Evolutionary conservation across 2,329 filamentous ascomycete genomes (phyloP), one percentile per base, ranked within the genome.

Genomic region (Nigrospora osmanthi): DNA sequence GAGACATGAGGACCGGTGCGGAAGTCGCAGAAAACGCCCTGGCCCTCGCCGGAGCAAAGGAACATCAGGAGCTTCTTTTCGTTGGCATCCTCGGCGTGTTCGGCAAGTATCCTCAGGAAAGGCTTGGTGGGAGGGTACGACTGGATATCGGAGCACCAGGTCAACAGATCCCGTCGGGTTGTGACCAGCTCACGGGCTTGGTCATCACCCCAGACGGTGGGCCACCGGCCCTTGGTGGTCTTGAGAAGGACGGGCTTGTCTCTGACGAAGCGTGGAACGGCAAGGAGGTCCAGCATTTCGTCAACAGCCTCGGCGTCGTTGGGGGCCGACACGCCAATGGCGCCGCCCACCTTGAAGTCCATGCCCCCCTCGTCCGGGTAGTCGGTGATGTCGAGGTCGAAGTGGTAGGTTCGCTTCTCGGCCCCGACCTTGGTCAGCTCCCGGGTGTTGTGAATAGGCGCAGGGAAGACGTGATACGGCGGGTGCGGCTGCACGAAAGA

Each of bases 141-240:
- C 64, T 96, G 89, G 50, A 97, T 81, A 62, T 98, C 93, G 23
- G 85, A 83, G 62, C 90, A 96, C 93, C 93, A 98, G 11, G 86
- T 95, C 45, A 98, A 72, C n/a, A 98, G 72, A 62, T 95, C 91
- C 41, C 91, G 79, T 40, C 91, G 82, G 0, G 90, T 97, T 4
- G 91, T 95, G 45, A 90, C 73, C n/a, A 98, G 72, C 61, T 93
- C 84, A 46, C 93, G 81, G 7, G 90, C 68, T 64, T 87, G 69
- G 16, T 97, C 91, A 2, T 95, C 88, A 36, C 91, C 93, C 93
- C 93, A 98, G 41, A 98, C 94, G 1, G 93, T 98, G 4, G 93
- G 93, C 91, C 91, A 98, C 41, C 93, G 79, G 32, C 91, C 91
- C 49, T 75, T 79, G 33, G 76, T 80, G 0, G 93, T 97, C 62